Percentiles rank a stretch among this genome's conserved stretches.
These are phyloP conservation scores for Apiotrichum gracile DNA, from an alignment of 1,284 basidiomycete genomes.

Conservation along the genomic window DNA sequence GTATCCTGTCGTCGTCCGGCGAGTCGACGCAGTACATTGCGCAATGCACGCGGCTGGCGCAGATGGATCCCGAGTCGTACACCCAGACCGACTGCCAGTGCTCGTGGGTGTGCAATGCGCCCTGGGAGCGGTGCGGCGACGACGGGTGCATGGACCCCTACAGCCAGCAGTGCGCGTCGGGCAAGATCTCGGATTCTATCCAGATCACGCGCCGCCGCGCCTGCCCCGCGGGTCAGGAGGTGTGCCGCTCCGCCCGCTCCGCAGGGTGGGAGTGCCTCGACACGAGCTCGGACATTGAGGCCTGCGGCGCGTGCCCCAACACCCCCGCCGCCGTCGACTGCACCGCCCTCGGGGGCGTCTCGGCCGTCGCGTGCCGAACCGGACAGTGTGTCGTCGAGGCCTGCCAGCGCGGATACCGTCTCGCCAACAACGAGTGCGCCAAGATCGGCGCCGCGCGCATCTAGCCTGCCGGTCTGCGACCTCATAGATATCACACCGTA, in stretches of 20 bases:
- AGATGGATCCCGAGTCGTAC: background rate
- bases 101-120: background rate
- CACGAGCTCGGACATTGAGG: conserved; percentile 17
- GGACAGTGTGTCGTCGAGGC: conserved; percentile 8
- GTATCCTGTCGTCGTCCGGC: too few species aligned
- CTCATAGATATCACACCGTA: too few species aligned
- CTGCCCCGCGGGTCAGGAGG: background rate
- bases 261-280: conserved; percentile 18
- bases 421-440: background rate
- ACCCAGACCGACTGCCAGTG: background rate
- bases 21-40: too few species aligned
- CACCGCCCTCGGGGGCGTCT: conserved; percentile 4
- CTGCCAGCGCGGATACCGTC: conserved; percentile 10
- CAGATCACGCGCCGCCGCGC: background rate
- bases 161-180: background rate
- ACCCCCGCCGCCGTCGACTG: conserved; percentile 8
- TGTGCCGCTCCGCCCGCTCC: background rate
- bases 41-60: background rate
- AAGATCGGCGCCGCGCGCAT: too few species aligned
- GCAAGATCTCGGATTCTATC: conserved; percentile 27
- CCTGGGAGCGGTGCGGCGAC: background rate
- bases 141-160: background rate
- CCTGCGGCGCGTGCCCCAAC: conserved; percentile 20
- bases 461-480: too few species aligned
- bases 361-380: conserved; percentile 8